These are phyloP conservation scores for Solanum sejunctum DNA, from an alignment of 257 asterid genomes.

Conservation along the genomic window DNA sequence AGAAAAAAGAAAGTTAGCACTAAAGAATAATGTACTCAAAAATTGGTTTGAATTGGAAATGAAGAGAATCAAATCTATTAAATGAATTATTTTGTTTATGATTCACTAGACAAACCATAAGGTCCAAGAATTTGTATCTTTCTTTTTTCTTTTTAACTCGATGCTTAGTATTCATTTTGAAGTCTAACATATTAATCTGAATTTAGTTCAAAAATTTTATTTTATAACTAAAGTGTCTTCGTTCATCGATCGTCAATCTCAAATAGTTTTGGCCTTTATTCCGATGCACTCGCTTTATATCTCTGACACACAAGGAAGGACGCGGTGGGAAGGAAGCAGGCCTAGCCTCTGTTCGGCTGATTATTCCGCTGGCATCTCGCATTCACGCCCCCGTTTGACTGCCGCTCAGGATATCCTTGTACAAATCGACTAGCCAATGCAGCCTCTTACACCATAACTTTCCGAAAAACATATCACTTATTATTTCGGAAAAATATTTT, in stretches of 20 bases:
- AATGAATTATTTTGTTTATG: not conserved
- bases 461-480: too few species aligned
- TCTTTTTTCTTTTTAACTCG: not conserved
- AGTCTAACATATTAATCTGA: not conserved
- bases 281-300: too few species aligned
- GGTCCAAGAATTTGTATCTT: not conserved
- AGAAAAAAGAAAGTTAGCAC: not conserved
- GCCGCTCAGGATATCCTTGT: too few species aligned
- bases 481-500: too few species aligned
- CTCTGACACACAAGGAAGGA: too few species aligned
- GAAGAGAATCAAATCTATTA: not conserved
- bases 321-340: too few species aligned
- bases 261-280: too few species aligned
- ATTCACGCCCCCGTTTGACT: too few species aligned
- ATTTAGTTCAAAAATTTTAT: not conserved
- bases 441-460: not conserved
- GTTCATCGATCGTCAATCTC: too few species aligned
- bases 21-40: not conserved
- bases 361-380: too few species aligned
- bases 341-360: too few species aligned
- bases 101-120: not conserved
- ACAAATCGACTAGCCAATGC: too few species aligned
- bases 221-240: fast-evolving
- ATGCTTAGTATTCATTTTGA: not conserved
- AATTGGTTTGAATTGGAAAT: not conserved